phyloP scores from a whole-genome alignment of 129 eudicot species.

The Heracleum sosnowskyi region DNA sequence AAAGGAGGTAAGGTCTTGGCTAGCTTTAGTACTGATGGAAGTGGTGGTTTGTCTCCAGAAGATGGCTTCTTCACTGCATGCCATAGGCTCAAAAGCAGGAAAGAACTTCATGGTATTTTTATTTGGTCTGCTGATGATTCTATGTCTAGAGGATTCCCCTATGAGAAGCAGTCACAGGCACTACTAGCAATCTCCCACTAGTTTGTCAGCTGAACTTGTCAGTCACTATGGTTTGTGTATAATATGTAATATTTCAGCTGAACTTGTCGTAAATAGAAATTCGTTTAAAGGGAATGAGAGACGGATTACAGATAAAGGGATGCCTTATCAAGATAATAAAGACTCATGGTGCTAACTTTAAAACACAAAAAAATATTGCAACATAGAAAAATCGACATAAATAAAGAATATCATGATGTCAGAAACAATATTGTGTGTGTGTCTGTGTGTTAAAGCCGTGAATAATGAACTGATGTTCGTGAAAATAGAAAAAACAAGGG shows the following conservation, averaged over 20 bases:
- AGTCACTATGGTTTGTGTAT: neutral
- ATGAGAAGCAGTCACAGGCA: slow-evolving; percentile 37
- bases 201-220: neutral
- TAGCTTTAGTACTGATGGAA: slow-evolving; percentile 31
- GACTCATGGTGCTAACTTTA: too few species aligned
- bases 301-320: too few species aligned
- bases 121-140: slow-evolving; percentile 46
- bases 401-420: too few species aligned
- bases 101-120: slow-evolving; percentile 37
- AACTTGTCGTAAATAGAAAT: too few species aligned
- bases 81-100: slow-evolving; percentile 28
- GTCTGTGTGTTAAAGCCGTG: too few species aligned
- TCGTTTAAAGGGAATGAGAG: too few species aligned
- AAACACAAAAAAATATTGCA: too few species aligned
- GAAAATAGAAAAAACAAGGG: neutral
- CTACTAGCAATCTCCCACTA: slow-evolving; percentile 16
- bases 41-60: slow-evolving; percentile 38
- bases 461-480: neutral
- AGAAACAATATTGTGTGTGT: too few species aligned
- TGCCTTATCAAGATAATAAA: too few species aligned
- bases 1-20: slow-evolving; percentile 43
- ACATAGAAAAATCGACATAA: too few species aligned
- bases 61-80: slow-evolving; percentile 42
- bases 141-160: slow-evolving; percentile 30
- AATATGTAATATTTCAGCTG: too few species aligned